Evolutionary conservation across 2,329 filamentous ascomycete species (phyloP).

Genomic region (Arthrinium phaeospermum): DNA sequence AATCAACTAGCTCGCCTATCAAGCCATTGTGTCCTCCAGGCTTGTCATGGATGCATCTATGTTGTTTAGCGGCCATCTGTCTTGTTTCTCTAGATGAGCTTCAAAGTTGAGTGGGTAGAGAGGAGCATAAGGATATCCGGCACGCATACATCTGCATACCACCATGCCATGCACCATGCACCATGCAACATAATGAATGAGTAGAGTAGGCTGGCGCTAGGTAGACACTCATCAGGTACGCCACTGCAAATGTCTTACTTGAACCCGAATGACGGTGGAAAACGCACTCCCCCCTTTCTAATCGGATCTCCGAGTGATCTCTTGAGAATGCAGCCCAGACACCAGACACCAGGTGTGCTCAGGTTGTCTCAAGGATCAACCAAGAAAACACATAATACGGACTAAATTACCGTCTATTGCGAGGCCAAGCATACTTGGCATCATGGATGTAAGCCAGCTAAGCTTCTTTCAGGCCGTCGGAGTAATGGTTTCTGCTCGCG

Average conservation of each 20-base stretch:
- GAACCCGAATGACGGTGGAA: slow-evolving; percentile 1
- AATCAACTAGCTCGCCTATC: background rate
- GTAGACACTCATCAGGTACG: background rate
- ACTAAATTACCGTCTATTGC: background rate
- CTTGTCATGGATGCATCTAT: background rate
- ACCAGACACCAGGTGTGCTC: background rate
- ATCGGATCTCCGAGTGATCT: slow-evolving; percentile 7
- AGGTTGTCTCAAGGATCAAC: background rate
- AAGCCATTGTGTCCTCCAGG: background rate
- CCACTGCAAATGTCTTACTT: background rate
- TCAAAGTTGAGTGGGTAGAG: background rate
- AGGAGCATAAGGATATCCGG: background rate
- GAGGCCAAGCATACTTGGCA: slow-evolving; percentile 4
- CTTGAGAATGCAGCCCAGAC: background rate
- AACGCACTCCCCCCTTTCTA: background rate
- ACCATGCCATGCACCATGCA: background rate
- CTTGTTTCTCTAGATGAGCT: background rate
- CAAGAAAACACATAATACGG: background rate
- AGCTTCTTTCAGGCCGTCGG: background rate
- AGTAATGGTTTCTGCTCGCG: background rate
- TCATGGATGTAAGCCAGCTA: background rate
- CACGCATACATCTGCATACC: background rate
- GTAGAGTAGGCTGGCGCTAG: slow-evolving; percentile 3
- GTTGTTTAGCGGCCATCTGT: background rate
- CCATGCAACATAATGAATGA: background rate